A percentile compares a stretch with the other conserved stretches of the same genome.
These are phyloP conservation scores for Elaeis oleifera DNA, from an alignment of 202 grass and related monocot genomes.

Conservation along the genomic window DNA sequence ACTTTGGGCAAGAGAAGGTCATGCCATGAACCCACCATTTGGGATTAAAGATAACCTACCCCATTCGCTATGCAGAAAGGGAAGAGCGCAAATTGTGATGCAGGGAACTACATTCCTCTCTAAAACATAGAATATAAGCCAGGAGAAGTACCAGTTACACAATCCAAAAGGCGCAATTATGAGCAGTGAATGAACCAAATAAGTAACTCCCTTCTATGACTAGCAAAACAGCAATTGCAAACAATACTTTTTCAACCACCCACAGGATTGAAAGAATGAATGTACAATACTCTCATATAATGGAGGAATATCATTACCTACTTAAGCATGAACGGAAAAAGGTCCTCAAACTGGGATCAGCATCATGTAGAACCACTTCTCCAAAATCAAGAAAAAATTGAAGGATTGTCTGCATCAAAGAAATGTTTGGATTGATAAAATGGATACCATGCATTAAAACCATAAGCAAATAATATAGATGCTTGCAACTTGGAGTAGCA, in stretches of 20 bases:
- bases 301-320: conserved; percentile 49
- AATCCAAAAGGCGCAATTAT: background rate
- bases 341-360: conserved; percentile 76
- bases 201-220: too few species aligned
- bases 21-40: too few species aligned
- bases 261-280: background rate
- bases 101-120: too few species aligned
- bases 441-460: background rate
- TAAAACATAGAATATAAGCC: background rate
- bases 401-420: conserved; percentile 57
- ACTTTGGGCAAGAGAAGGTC: too few species aligned
- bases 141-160: conserved; percentile 1
- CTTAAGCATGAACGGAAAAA: conserved; percentile 94
- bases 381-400: conserved; percentile 99
- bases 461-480: conserved; percentile 5
- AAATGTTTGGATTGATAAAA: background rate
- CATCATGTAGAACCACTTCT: conserved; percentile 82
- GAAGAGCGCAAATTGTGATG: too few species aligned
- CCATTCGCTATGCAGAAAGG: too few species aligned
- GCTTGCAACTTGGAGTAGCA: too few species aligned
- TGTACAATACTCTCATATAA: too few species aligned
- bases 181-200: too few species aligned
- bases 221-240: too few species aligned
- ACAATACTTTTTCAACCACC: background rate
- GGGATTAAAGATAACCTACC: too few species aligned